Evolutionary conservation across 2,329 filamentous ascomycete genomes (phyloP).

Genomic region (Arthrobotrys iridis): DNA sequence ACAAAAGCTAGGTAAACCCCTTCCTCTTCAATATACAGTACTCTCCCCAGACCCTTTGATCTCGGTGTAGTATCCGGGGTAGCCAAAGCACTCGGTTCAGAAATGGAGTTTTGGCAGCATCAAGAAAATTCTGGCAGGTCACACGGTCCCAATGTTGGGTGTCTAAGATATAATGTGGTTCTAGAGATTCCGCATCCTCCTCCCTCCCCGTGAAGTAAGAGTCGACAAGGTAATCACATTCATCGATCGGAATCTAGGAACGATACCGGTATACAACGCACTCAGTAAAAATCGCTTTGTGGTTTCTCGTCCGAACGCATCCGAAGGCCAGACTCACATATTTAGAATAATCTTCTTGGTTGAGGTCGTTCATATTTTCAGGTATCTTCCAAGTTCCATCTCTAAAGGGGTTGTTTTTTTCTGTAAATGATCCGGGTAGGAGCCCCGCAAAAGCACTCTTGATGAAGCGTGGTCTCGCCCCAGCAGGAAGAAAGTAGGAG

Average conservation of each 20-base stretch:
- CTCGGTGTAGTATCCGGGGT: conserved; percentile 73
- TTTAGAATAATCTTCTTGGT: conserved; percentile 85
- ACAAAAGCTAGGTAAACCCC: conserved; percentile 62
- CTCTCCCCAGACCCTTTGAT: conserved; percentile 81
- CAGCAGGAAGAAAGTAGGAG: conserved; percentile 86
- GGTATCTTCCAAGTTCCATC: conserved; percentile 82
- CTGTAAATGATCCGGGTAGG: conserved; percentile 87
- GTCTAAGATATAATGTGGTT: conserved; percentile 83
- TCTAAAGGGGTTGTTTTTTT: conserved; percentile 65
- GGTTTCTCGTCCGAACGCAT: too few species aligned
- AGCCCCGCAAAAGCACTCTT: conserved; percentile 89
- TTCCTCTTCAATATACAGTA: conserved; percentile 79
- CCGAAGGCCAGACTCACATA: conserved; percentile 79
- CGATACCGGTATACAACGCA: too few species aligned
- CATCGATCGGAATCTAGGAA: conserved; percentile 71
- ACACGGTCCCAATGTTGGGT: conserved; percentile 79
- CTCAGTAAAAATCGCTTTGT: too few species aligned
- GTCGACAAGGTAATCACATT: conserved; percentile 87
- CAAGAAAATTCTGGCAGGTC: conserved; percentile 80
- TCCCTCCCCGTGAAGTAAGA: conserved; percentile 75
- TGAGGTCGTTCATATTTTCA: conserved; percentile 88
- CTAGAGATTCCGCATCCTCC: conserved; percentile 69
- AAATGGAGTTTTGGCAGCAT: conserved; percentile 76
- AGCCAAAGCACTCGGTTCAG: conserved; percentile 83
- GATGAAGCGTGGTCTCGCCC: conserved; percentile 86